A percentile compares a stretch with the other conserved stretches of the same genome.
Conservation (phyloP, 164 flowering plant species). For the Berberis vulgaris region DNA sequence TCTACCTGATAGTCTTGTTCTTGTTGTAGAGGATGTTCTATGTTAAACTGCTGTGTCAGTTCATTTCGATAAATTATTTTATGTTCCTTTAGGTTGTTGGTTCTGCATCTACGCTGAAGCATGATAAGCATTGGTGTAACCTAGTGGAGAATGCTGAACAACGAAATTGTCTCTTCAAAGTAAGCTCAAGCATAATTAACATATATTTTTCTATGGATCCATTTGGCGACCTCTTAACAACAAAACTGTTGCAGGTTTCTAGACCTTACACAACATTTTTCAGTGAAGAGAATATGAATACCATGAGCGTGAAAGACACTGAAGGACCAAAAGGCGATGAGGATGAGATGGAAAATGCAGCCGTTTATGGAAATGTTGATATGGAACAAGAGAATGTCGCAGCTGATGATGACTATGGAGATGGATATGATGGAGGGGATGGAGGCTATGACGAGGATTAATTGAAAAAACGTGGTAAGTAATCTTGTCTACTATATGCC, state of each 20-base stretch:
- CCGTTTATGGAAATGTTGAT: constrained; percentile 7
- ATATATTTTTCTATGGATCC: neutral
- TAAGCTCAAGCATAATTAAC: constrained; percentile 6
- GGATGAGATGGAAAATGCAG: constrained; percentile 8
- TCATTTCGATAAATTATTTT: neutral
- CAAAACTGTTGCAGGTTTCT: constrained; percentile 36
- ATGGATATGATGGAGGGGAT: neutral
- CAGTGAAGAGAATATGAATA: constrained; percentile 35
- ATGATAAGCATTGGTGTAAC: constrained; percentile 71
- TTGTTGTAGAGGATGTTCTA: too few relatives aligned
- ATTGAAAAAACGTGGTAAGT: neutral
- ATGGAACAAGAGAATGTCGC: constrained; percentile 24
- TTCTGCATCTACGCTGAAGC: constrained; percentile 56
- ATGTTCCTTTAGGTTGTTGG: constrained; percentile 59
- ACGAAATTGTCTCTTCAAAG: constrained; percentile 50
- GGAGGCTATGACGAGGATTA: neutral
- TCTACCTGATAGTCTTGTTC: too few relatives aligned
- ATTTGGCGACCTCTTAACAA: neutral
- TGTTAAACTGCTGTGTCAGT: neutral
- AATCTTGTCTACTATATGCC: too few relatives aligned
- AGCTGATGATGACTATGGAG: constrained; percentile 18
- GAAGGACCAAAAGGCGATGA: constrained; percentile 7
- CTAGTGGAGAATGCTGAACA: constrained; percentile 54
- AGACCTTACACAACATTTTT: constrained; percentile 61
- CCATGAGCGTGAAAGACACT: constrained; percentile 23